Conservation (phyloP, 306 rosid genomes). For the Malus fusca region DNA sequence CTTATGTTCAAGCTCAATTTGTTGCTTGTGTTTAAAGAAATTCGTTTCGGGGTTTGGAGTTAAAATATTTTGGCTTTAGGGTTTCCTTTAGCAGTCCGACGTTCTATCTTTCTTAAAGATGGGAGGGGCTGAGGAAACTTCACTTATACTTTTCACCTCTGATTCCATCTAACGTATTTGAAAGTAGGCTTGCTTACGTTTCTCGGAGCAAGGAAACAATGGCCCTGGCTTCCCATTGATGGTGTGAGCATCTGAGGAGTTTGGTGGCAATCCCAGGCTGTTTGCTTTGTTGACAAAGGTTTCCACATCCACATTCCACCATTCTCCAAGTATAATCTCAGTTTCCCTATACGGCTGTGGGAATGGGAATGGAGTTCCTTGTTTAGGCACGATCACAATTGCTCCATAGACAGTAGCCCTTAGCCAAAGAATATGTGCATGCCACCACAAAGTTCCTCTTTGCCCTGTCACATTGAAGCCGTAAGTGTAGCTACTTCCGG, state of each 20-base stretch:
- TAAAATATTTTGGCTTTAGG: not conserved
- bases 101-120: not conserved
- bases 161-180: not conserved
- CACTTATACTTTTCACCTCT: too few species aligned
- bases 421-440: constrained; percentile 83
- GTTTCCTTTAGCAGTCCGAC: too few species aligned
- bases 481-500: constrained; percentile 56
- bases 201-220: constrained; percentile 80
- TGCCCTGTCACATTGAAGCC: constrained; percentile 79
- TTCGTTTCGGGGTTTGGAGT: not conserved
- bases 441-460: constrained; percentile 87
- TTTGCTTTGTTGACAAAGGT: constrained; percentile 58
- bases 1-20: not conserved
- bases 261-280: constrained; percentile 67
- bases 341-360: constrained; percentile 59
- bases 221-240: constrained; percentile 95
- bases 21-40: not conserved
- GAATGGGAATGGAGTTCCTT: constrained; percentile 57
- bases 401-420: constrained; percentile 87
- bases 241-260: constrained; percentile 85
- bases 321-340: constrained; percentile 62
- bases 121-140: too few species aligned
- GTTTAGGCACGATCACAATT: constrained; percentile 71
- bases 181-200: constrained; percentile 40
- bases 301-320: constrained; percentile 86